phyloP scores from a whole-genome alignment of 1,284 basidiomycete species.

The Rhodotorula sp. region DNA sequence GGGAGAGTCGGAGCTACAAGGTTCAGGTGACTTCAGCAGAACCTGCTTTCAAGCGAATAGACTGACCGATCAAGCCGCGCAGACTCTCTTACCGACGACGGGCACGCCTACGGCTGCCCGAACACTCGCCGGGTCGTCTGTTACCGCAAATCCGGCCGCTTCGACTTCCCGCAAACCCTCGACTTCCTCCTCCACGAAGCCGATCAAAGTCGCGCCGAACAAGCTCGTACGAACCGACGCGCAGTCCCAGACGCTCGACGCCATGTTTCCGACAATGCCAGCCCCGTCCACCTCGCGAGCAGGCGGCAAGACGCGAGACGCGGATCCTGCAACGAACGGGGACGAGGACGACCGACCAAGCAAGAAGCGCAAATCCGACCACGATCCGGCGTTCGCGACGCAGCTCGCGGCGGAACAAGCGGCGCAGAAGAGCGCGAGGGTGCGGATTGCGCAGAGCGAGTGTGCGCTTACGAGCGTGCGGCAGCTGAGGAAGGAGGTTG shows the following conservation, averaged over 20 bases:
- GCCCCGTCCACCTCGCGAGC: neutral
- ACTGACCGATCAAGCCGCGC: neutral
- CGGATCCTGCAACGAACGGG: too few relatives aligned
- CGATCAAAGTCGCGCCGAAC: slow-evolving; percentile 59
- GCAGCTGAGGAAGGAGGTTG: slow-evolving; percentile 63
- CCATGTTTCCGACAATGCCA: slow-evolving; percentile 64
- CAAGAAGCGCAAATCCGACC: slow-evolving; percentile 22
- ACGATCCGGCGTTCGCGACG: slow-evolving; percentile 29
- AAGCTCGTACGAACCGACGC: slow-evolving; percentile 90
- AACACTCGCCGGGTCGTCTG: slow-evolving; percentile 6
- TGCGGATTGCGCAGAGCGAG: slow-evolving; percentile 68
- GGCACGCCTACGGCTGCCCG: slow-evolving; percentile 23
- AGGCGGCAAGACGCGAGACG: neutral
- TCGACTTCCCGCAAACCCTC: slow-evolving; percentile 35
- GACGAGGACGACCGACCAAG: slow-evolving; percentile 1
- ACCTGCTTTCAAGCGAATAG: neutral
- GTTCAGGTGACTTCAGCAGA: slow-evolving; percentile 63
- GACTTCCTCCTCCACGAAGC: slow-evolving; percentile 37
- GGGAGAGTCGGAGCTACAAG: slow-evolving; percentile 68
- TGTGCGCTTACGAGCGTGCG: slow-evolving; percentile 78
- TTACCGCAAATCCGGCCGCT: neutral
- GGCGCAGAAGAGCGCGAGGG: slow-evolving; percentile 14
- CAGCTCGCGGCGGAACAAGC: slow-evolving; percentile 24
- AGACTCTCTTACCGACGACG: slow-evolving; percentile 52
- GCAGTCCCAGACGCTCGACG: slow-evolving; percentile 84